These are phyloP conservation scores for Davidsoniella eucalypti DNA, from an alignment of 2,329 filamentous ascomycete species.

Conservation along the genomic window DNA sequence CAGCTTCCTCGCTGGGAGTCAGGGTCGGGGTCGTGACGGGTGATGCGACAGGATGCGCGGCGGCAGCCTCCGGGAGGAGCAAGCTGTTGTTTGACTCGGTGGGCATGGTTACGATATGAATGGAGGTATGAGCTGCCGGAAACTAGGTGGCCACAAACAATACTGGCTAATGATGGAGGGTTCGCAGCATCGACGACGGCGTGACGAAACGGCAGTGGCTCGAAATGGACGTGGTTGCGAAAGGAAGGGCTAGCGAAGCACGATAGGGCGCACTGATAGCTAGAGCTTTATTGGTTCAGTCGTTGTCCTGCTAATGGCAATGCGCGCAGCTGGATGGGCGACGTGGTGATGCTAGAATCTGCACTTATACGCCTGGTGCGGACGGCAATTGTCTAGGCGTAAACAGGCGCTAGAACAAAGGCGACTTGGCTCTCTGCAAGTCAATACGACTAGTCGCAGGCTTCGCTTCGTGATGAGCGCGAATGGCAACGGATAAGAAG, in stretches of 20 bases:
- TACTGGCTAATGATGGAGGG: background rate
- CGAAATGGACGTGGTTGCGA: background rate
- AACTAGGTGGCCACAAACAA: background rate
- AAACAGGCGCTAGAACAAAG: no score
- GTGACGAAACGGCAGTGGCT: background rate
- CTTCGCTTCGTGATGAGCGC: background rate
- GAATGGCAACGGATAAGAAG: background rate
- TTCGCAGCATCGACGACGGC: conserved; percentile 5
- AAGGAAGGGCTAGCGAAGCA: no score
- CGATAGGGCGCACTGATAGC: no score
- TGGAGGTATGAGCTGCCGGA: conserved; percentile 5
- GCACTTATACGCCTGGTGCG: no score
- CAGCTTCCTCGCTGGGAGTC: conserved; percentile 11
- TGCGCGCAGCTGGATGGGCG: no score
- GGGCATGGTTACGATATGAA: conserved; percentile 28
- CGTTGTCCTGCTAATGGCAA: no score
- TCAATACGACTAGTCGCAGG: background rate
- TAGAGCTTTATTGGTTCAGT: no score
- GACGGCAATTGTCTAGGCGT: no score
- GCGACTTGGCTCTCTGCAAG: no score
- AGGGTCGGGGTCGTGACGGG: conserved; percentile 22
- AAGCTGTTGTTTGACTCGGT: conserved; percentile 22
- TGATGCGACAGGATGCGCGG: conserved; percentile 35
- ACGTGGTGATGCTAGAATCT: no score
- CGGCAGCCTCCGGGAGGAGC: conserved; percentile 24